Evolutionary conservation across 441 rosid genomes (phyloP).

Genomic region (Biscutella laevigata): DNA sequence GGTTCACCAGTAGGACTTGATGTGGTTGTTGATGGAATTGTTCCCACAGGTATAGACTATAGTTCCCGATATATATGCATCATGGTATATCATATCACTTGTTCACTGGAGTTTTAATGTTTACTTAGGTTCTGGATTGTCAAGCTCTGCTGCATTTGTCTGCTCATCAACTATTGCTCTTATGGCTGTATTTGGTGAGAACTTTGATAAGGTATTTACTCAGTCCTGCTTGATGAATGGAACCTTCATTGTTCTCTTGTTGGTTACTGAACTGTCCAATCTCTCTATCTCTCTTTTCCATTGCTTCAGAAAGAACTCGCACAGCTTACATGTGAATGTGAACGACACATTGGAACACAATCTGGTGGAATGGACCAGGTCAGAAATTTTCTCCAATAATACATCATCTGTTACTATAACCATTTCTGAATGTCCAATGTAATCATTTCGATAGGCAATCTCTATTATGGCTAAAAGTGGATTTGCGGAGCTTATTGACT

Average conservation of each 20-base stretch:
- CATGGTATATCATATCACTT: too few species aligned
- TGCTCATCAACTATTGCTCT: conserved; percentile 87
- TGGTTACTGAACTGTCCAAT: neutral
- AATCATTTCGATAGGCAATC: conserved; percentile 55
- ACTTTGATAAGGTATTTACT: conserved; percentile 60
- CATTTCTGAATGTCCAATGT: neutral
- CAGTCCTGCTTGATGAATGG: neutral
- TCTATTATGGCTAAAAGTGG: conserved; percentile 91
- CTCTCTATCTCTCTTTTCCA: neutral
- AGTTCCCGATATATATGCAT: neutral
- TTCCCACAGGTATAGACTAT: conserved; percentile 86
- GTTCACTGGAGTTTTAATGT: too few species aligned
- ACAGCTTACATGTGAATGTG: conserved; percentile 86
- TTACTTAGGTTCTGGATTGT: conserved; percentile 91
- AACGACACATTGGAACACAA: conserved; percentile 92
- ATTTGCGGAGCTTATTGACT: conserved; percentile 97
- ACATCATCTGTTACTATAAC: neutral
- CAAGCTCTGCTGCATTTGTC: conserved; percentile 97
- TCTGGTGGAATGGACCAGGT: conserved; percentile 99
- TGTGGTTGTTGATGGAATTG: conserved; percentile 79
- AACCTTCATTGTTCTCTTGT: neutral
- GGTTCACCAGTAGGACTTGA: conserved; percentile 76
- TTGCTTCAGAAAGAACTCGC: conserved; percentile 90
- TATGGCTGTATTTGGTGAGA: conserved; percentile 68
- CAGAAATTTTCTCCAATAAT: neutral